Base-by-base conservation (phyloP, 1,284 basidiomycete species). In the Puccinia triticina region DNA sequence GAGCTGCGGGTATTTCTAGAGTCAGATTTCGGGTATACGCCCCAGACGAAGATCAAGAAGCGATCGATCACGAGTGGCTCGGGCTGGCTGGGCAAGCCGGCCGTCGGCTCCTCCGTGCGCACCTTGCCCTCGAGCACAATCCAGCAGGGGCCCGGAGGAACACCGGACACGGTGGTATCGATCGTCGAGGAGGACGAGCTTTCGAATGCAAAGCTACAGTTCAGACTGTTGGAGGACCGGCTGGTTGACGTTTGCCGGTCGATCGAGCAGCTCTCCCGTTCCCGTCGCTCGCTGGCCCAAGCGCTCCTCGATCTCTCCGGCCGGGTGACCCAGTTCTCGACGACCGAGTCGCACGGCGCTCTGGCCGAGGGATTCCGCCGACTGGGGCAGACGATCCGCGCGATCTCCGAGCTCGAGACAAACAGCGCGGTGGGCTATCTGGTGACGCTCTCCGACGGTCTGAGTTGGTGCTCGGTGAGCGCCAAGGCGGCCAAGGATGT, bases 401-500 rank as follows among this genome's bases (percentile, higher is more conserved):
- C 29, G 77, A 29, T 66, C 43, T 64, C 59, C 79, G 74, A 75
- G 48, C 29, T 59, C 53, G 78, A 78, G 53, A 40, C 74, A n/a
- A 81, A 77, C 64, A 71, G 29, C 59, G 43, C 74, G 23, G 46
- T 94, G 83, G 94, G 92, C 84, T 95, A 96, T 89, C 94, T 93
- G 84, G 93, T 98, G 59, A 92, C 96, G 57, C 88, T 98, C 34
- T 94, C 94, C 32, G 95, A 98, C 87, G 92, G 94, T 0, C 88
- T 98, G 77, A 94, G 94, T 0, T 98, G 98, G 87, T 94, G 97
- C 88, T 93, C 94, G 23, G 89, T 95, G 88, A 97, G 97, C 85
- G 94, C 96, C n/a, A 91, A 92, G 67, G 93, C 95, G 16, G 95
- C 94, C 1, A 96, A 95, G 85, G 89, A 88, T 37, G 61, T 87